phyloP scores from a whole-genome alignment of 169 alveolate species.

The Eimeria necatrix region DNA sequence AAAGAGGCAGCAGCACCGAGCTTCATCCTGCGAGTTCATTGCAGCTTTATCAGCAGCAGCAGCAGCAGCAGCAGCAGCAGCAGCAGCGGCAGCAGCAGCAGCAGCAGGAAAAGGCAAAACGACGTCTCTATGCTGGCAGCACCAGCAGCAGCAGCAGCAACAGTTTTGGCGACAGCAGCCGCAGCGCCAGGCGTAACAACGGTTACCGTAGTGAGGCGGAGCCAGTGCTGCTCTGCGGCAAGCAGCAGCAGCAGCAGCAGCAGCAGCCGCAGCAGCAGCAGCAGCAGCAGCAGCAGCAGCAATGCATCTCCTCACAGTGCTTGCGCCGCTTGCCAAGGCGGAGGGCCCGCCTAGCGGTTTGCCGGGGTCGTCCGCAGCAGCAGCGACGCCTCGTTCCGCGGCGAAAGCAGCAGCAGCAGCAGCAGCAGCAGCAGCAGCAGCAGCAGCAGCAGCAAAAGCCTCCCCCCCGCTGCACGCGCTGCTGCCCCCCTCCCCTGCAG shows the following conservation, averaged over 20 bases:
- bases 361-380: background rate
- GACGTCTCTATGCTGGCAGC: too few species aligned
- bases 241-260: conserved; percentile 3
- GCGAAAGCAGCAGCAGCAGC: background rate
- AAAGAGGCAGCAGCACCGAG: conserved; percentile 30
- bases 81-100: too few species aligned
- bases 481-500: conserved; percentile 39
- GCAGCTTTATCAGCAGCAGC: background rate
- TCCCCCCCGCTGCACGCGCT: conserved; percentile 1
- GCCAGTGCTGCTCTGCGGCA: too few species aligned
- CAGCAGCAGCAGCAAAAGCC: background rate
- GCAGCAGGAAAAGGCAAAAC: too few species aligned
- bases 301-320: conserved; percentile 6
- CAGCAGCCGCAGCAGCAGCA: conserved; percentile 25
- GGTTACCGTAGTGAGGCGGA: too few species aligned
- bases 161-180: too few species aligned
- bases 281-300: conserved; percentile 16
- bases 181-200: too few species aligned
- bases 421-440: conserved; percentile 50
- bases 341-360: background rate
- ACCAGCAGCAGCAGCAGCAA: too few species aligned
- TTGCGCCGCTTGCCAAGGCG: background rate
- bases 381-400: background rate
- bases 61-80: conserved; percentile 11
- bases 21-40: background rate